Conservation (phyloP, 805 yeast genomes). For the Starmera dryadoides region DNA sequence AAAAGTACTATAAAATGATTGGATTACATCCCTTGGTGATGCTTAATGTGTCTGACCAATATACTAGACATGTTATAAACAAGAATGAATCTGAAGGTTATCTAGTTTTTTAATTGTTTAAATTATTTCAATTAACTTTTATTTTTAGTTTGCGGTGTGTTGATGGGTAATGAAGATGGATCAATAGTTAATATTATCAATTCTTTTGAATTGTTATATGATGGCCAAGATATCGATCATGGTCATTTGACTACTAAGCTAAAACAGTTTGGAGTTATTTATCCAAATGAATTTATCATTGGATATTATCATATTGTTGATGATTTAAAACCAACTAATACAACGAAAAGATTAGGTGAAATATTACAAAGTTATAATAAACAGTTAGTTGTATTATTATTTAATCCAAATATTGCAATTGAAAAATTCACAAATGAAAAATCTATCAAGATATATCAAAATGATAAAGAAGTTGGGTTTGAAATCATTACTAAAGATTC, state of each 20-base stretch:
- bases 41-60: slow-evolving; percentile 3
- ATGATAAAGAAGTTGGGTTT: background rate
- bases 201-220: background rate
- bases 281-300: slow-evolving; percentile 2
- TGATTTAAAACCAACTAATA: background rate
- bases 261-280: slow-evolving; percentile 1
- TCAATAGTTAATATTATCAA: background rate
- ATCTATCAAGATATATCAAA: background rate
- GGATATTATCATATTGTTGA: slow-evolving; percentile 1
- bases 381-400: background rate
- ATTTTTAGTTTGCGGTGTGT: background rate
- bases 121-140: background rate
- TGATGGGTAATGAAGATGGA: background rate
- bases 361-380: background rate
- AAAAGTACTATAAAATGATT: too few relatives aligned
- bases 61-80: background rate
- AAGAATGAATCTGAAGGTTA: background rate
- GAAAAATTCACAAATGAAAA: slow-evolving; percentile 1
- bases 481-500: slow-evolving; percentile 2
- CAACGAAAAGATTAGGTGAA: background rate
- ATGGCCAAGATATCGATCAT: background rate
- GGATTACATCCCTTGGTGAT: slow-evolving; percentile 3
- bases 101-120: too few relatives aligned
- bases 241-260: background rate
- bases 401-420: slow-evolving; percentile 1